Base-by-base conservation (phyloP, 2,329 filamentous ascomycete genomes). In the Fonsecaea pedrosoi region DNA sequence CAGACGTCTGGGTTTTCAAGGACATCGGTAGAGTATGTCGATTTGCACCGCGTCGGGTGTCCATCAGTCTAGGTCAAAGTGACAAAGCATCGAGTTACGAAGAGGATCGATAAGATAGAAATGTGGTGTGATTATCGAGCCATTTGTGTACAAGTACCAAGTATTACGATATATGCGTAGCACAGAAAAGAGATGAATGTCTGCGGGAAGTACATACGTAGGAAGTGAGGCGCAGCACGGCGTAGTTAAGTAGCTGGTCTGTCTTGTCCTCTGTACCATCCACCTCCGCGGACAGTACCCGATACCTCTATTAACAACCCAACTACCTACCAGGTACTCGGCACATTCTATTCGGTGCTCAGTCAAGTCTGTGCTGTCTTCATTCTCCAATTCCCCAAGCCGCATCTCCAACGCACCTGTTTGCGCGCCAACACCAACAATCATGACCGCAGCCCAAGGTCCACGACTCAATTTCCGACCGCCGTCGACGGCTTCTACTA, bases 401-500 rank as follows among this genome's bases (percentile, higher is more conserved):
- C 21, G 12, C 18, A 12, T 50, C 45, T 50, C 45, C 45, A 30
- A 50, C 18, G 8, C 45, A 25, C 25, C 25, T 25, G 25, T 25
- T 25, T 25, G 18, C n/a, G 21, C 42, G 1, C 18, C 45, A 50
- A 5, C 45, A 25, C 2, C 18, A 48, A 6, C 48, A 65, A 55
- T 12, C 48, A 65, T 65, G 62, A 13, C 55, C 48, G 21, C 15
- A 21, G 35, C 54, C 54, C 42, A 40, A 35, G 30, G n/a, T 4
- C 53, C 62, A 9, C 18, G 30, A 37, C 62, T 83, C 68, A 76
- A 70, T 66, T 75, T 85, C 18, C 82, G 81, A 60, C 69, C 78
- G 8, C 86, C 86, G 0, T 84, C 54, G 56, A 77, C 61, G 58
- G 42, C 58, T 10, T 38, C 66, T 25, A 5, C 62, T 13, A 15